Percentiles rank a stretch among this genome's conserved stretches.
phyloP scores from a whole-genome alignment of 2,329 filamentous ascomycete genomes.

The Orbilia quercus region DNA sequence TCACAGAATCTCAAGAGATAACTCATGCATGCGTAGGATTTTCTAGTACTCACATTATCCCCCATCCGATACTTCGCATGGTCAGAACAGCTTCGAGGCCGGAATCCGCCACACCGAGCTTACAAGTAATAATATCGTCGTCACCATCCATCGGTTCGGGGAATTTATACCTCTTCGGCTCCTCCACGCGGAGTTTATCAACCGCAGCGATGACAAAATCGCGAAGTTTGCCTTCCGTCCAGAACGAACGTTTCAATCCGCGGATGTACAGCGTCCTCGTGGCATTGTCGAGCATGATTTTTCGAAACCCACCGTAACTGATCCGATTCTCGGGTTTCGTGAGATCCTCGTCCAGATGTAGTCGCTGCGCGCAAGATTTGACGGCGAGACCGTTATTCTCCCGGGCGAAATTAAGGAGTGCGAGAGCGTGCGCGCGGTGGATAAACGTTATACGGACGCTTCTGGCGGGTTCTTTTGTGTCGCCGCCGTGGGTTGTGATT shows the following conservation, averaged over 20 bases:
- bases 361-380: constrained; percentile 20
- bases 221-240: constrained; percentile 22
- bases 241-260: constrained; percentile 27
- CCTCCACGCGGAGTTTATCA: constrained; percentile 31
- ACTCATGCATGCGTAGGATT: too few relatives aligned
- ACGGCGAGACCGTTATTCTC: constrained; percentile 30
- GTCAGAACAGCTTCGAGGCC: constrained; percentile 24
- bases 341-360: constrained; percentile 23
- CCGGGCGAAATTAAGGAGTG: constrained; percentile 18
- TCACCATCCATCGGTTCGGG: constrained; percentile 13
- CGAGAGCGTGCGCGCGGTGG: constrained; percentile 32
- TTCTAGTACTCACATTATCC: constrained; percentile 48
- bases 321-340: constrained; percentile 13
- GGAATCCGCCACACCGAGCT: constrained; percentile 2
- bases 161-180: constrained; percentile 23
- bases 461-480: constrained; percentile 1
- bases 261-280: constrained; percentile 30
- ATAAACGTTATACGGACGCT: constrained; percentile 34
- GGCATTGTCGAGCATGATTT: constrained; percentile 43
- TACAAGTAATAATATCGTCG: constrained; percentile 17
- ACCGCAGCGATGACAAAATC: constrained; percentile 32
- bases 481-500: not conserved
- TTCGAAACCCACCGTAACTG: constrained; percentile 35
- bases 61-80: constrained; percentile 32
- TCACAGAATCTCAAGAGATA: not conserved